Evolutionary conservation across 805 yeast genomes (phyloP).

Genomic region (Kodamaea lidongshanica): DNA sequence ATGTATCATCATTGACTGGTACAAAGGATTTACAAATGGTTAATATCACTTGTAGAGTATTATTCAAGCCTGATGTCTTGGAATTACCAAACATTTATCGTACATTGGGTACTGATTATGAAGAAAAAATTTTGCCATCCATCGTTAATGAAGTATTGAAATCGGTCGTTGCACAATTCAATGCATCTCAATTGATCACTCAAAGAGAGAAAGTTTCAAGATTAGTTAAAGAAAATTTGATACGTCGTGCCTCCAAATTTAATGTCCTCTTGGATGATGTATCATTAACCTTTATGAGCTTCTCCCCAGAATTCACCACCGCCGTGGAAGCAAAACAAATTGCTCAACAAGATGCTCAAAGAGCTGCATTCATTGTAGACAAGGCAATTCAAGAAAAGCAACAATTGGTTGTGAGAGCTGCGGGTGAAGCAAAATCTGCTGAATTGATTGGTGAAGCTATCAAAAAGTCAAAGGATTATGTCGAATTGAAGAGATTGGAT

Average conservation of each 20-base stretch:
- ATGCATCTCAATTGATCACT: slow-evolving; percentile 97
- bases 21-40: slow-evolving; percentile 99
- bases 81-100: slow-evolving; percentile 82
- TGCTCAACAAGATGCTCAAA: slow-evolving; percentile 98
- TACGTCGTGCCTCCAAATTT: slow-evolving; percentile 87
- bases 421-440: slow-evolving; percentile 98
- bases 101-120: slow-evolving; percentile 91
- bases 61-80: slow-evolving; percentile 76
- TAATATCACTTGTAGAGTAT: slow-evolving; percentile 95
- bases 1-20: slow-evolving; percentile 92
- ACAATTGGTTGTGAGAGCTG: slow-evolving; percentile 92
- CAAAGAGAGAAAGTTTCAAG: slow-evolving; percentile 95
- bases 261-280: slow-evolving; percentile 89
- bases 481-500: slow-evolving; percentile 92
- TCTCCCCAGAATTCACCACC: slow-evolving; percentile 93
- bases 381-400: slow-evolving; percentile 97
- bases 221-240: slow-evolving; percentile 82
- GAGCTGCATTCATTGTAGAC: slow-evolving; percentile 95
- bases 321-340: slow-evolving; percentile 99
- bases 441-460: slow-evolving; percentile 98
- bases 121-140: slow-evolving; percentile 95
- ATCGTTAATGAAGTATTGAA: slow-evolving; percentile 96
- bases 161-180: slow-evolving; percentile 96
- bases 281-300: slow-evolving; percentile 93
- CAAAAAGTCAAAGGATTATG: slow-evolving; percentile 92